Base-by-base conservation (phyloP, 1,284 basidiomycete species). In the Cutaneotrichosporon arboriforme region DNA sequence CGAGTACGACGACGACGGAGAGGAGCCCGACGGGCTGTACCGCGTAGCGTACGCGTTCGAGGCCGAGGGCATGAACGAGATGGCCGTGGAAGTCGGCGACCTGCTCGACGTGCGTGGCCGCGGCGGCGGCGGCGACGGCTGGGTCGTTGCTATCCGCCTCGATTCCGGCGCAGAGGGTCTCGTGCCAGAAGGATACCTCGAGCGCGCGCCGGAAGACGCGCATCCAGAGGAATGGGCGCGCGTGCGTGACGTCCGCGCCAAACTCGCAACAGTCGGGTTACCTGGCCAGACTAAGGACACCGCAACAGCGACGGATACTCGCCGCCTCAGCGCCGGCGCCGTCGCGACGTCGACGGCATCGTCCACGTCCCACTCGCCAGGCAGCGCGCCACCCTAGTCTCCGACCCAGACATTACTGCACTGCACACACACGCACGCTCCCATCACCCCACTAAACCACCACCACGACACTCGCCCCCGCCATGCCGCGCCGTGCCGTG, bases 231-330 rank as follows among this genome's bases (percentile, higher is more conserved):
- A 49, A 36, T 59, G 57, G 57, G 54, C 35, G n/a, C 9, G 12
- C n/a, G 50, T 55, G 23, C 49, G 49, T 20, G 34, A 37, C 38
- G 83, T 97, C 17, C 83, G 91, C 57, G 84, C 97, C 64, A 94
- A 39, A 23, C 37, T 40, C 17, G 46, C 36, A 7, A 31, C 26
- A 5, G 26, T 31, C 26, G 26, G 26, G 10, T 31, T 31, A 31
- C 26, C 26, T 31, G 26, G 26, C 10, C 26, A 31, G 10, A n/a
- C n/a, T n/a, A 31, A 31, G 7, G 26, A 31, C 26, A 31, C 26
- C 7, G 26, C 26, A 10, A n/a, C n/a, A n/a, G 7, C 26, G 26
- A 7, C 26, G 7, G 26, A 31, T 10, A 10, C 26, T 5, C 26
- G 26, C 26, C 5, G 26, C 7, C 26, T 31, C 10, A 31, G 26